Evolutionary conservation across 2,329 filamentous ascomycete genomes (phyloP).

Genomic region (Sarocladium brachiariae): DNA sequence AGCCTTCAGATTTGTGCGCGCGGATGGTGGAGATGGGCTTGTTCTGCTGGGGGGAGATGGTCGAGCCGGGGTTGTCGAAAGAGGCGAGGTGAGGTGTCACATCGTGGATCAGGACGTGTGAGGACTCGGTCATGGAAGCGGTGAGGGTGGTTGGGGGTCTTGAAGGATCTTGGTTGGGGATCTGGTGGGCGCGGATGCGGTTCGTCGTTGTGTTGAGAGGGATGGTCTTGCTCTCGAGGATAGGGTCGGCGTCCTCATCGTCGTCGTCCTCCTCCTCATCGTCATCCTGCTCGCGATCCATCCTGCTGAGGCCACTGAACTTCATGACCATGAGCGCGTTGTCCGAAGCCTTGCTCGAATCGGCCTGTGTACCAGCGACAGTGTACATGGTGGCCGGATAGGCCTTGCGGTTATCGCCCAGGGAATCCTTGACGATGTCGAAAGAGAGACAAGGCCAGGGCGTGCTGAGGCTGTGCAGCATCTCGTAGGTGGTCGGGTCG

Average conservation of each 20-base stretch:
- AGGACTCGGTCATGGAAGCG: slow-evolving; percentile 87
- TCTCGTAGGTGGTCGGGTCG: slow-evolving; percentile 91
- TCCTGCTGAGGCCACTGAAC: slow-evolving; percentile 82
- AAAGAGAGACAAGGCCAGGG: slow-evolving; percentile 97
- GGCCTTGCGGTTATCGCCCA: slow-evolving; percentile 84
- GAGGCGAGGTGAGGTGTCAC: slow-evolving; percentile 81
- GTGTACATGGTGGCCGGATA: slow-evolving; percentile 95
- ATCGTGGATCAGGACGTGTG: slow-evolving; percentile 87
- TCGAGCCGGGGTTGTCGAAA: slow-evolving; percentile 82
- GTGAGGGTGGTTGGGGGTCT: slow-evolving; percentile 75
- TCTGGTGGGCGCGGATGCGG: slow-evolving; percentile 82
- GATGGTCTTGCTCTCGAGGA: slow-evolving; percentile 87
- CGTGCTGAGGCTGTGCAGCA: slow-evolving; percentile 90
- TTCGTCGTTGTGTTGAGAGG: slow-evolving; percentile 85
- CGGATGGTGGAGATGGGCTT: slow-evolving; percentile 83
- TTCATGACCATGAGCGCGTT: slow-evolving; percentile 97
- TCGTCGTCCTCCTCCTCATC: slow-evolving; percentile 63
- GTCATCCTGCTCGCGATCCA: slow-evolving; percentile 63
- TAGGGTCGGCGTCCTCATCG: slow-evolving; percentile 72
- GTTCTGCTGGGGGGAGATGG: slow-evolving; percentile 74
- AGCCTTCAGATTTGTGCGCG: slow-evolving; percentile 90
- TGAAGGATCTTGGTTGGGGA: slow-evolving; percentile 62
- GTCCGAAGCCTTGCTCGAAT: slow-evolving; percentile 64
- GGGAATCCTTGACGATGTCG: slow-evolving; percentile 77
- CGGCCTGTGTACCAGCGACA: slow-evolving; percentile 90